Conservation (phyloP, 2,329 filamentous ascomycete genomes). For the Ceratocystis colombiana region DNA sequence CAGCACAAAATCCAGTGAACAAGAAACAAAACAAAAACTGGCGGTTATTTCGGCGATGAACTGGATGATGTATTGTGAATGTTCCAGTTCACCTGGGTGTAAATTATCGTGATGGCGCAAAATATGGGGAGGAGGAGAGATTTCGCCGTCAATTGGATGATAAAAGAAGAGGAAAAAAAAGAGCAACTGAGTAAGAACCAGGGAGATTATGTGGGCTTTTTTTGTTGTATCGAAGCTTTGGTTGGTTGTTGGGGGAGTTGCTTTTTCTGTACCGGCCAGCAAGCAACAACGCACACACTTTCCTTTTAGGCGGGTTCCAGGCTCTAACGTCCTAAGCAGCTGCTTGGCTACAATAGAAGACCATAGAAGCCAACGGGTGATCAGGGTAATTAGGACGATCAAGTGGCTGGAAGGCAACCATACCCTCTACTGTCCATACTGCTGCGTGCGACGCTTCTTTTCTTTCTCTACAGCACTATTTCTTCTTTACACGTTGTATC, state of each 20-base stretch:
- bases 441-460: constrained; percentile 1
- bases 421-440: not conserved
- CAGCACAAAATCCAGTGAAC: not conserved
- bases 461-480: not conserved
- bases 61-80: not conserved
- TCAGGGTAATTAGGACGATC: not conserved
- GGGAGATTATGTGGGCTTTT: constrained; percentile 20
- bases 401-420: constrained; percentile 1
- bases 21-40: not conserved
- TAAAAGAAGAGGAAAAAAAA: constrained; percentile 17
- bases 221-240: constrained; percentile 17
- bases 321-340: not conserved
- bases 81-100: not conserved
- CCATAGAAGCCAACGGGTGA: not conserved
- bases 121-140: constrained; percentile 12
- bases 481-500: not conserved
- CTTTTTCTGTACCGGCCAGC: constrained; percentile 1
- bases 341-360: constrained; percentile 8
- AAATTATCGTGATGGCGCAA: constrained; percentile 11
- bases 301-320: constrained; percentile 2
- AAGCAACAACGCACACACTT: not conserved
- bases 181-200: constrained; percentile 12
- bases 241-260: constrained; percentile 18
- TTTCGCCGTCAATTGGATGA: constrained; percentile 11
- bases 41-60: not conserved